Evolutionary conservation across 495 filamentous ascomycete genomes (phyloP).

Genomic region (Cercophora scortea): DNA sequence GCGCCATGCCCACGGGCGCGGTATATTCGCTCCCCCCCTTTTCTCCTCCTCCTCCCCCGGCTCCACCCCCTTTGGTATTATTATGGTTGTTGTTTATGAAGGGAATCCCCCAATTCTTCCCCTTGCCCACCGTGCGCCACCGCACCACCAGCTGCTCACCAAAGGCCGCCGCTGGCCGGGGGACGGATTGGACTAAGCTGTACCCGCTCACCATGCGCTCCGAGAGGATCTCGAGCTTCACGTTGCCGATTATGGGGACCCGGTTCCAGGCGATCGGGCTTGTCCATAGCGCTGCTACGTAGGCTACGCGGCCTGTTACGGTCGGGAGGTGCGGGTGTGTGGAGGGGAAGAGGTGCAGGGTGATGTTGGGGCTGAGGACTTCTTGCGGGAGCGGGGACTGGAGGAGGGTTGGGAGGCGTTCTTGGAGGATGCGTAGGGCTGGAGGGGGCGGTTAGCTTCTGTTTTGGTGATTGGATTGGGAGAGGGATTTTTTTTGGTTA

Average conservation of each 20-base stretch:
- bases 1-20: constrained; percentile 17
- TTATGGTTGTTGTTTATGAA: constrained; percentile 6
- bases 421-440: constrained; percentile 83
- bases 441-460: neutral
- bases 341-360: constrained; percentile 91
- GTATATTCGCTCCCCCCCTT: constrained; percentile 1
- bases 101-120: constrained; percentile 13
- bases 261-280: constrained; percentile 92
- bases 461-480: neutral
- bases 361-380: constrained; percentile 82
- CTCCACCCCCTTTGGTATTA: neutral
- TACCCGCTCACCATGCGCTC: constrained; percentile 69
- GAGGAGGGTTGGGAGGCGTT: constrained; percentile 77
- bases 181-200: constrained; percentile 12
- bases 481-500: neutral
- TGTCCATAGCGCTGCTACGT: constrained; percentile 90
- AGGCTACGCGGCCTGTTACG: constrained; percentile 81
- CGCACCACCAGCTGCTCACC: constrained; percentile 78
- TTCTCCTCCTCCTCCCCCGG: neutral
- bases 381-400: constrained; percentile 74
- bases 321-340: constrained; percentile 93
- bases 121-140: constrained; percentile 56
- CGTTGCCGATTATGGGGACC: constrained; percentile 81
- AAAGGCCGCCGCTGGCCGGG: constrained; percentile 31
- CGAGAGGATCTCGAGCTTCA: constrained; percentile 74